Evolutionary conservation across 2,329 filamentous ascomycete genomes (phyloP).

Genomic region (Aspergillus transmontanensis): DNA sequence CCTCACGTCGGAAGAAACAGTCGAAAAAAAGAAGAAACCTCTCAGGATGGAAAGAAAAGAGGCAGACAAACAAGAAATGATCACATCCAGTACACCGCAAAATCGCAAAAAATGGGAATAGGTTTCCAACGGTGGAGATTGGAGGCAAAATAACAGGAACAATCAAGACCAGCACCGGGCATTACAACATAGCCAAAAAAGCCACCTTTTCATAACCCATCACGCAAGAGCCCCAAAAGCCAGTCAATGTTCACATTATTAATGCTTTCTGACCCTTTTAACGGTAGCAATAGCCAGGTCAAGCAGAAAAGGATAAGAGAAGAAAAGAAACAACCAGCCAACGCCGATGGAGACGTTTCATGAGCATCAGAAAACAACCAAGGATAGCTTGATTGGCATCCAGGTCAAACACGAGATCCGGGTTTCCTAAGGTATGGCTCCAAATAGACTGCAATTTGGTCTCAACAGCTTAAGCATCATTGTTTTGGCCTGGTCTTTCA

Average conservation of each 20-base stretch:
- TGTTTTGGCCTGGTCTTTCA: constrained; percentile 19
- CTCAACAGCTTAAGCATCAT: constrained; percentile 20
- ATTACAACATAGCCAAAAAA: constrained; percentile 28
- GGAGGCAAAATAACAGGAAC: constrained; percentile 17
- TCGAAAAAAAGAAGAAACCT: constrained; percentile 28
- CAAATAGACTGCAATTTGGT: constrained; percentile 19
- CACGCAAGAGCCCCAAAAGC: constrained; percentile 21
- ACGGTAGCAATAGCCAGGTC: constrained; percentile 14
- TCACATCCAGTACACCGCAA: constrained; percentile 23
- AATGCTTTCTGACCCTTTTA: constrained; percentile 15
- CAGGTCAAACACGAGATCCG: constrained; percentile 21
- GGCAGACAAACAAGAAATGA: constrained; percentile 18
- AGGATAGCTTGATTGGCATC: constrained; percentile 20
- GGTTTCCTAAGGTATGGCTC: constrained; percentile 20
- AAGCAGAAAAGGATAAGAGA: constrained; percentile 6
- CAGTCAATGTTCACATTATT: constrained; percentile 23
- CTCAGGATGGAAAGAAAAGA: constrained; percentile 18
- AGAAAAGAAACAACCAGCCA: constrained; percentile 2
- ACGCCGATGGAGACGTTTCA: constrained; percentile 15
- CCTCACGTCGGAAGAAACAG: constrained; percentile 27
- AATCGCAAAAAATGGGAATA: constrained; percentile 17
- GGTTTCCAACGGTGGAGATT: constrained; percentile 17
- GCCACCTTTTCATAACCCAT: constrained; percentile 34
- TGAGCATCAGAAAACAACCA: constrained; percentile 14
- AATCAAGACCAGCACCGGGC: constrained; percentile 17